Conservation (phyloP, 2,329 filamentous ascomycete genomes). For the Mariannaea sp. region DNA sequence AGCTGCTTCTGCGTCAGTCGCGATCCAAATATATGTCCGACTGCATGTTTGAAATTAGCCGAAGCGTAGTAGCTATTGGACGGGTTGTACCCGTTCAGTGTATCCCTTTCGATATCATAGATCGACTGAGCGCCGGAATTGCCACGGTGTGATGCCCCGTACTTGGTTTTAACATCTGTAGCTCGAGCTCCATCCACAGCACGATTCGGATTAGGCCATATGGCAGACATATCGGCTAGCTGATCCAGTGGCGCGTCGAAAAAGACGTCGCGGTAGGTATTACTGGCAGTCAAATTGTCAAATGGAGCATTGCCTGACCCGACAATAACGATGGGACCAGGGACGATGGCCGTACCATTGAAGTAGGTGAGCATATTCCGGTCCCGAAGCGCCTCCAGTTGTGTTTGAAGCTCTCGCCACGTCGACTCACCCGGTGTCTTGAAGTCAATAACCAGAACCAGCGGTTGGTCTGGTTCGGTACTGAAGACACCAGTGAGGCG, state of each 20-base stretch:
- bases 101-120: not conserved
- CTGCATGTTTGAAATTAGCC: not conserved
- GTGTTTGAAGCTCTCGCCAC: not conserved
- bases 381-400: not conserved
- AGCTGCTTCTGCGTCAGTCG: not conserved
- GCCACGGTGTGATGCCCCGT: not conserved
- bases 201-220: not conserved
- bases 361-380: constrained; percentile 1
- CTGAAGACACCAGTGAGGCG: not conserved
- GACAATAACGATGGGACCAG: not conserved
- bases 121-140: not conserved
- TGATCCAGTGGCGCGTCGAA: not conserved
- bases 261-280: not conserved
- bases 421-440: not conserved
- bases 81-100: not conserved
- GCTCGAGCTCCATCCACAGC: not conserved
- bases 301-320: not conserved
- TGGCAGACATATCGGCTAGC: not conserved
- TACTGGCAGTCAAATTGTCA: not conserved
- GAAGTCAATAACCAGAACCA: not conserved
- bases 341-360: not conserved
- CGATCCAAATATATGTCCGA: not conserved
- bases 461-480: not conserved
- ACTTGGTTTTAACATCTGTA: not conserved
- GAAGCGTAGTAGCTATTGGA: not conserved